Evolutionary conservation across 192 early-diverging fungal genomes (phyloP).

Genomic region (Rhizophagus prolifer): DNA sequence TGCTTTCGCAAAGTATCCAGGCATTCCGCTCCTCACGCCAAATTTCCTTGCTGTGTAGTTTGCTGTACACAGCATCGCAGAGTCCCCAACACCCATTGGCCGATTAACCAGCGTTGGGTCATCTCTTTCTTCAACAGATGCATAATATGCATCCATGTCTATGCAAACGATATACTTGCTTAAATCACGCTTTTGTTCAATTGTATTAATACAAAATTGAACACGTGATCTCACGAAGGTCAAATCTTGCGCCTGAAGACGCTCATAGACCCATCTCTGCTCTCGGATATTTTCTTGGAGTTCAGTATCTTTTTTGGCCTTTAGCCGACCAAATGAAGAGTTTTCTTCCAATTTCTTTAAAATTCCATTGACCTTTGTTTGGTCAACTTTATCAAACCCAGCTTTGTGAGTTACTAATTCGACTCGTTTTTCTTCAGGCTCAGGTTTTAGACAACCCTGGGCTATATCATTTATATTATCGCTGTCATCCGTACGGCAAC

Average conservation of each 20-base stretch:
- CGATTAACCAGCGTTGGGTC: conserved; percentile 55
- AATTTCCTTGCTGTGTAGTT: conserved; percentile 66
- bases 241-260: neutral
- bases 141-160: conserved; percentile 77
- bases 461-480: neutral
- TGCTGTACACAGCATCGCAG: conserved; percentile 59
- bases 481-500: neutral
- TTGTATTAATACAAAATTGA: conserved; percentile 35
- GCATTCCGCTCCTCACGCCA: conserved; percentile 71
- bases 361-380: conserved; percentile 53
- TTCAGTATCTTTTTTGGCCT: neutral
- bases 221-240: conserved; percentile 41
- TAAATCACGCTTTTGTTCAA: conserved; percentile 50
- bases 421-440: neutral
- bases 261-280: neutral
- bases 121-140: conserved; percentile 69
- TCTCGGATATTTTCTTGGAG: neutral
- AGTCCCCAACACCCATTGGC: conserved; percentile 64
- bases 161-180: conserved; percentile 58
- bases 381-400: conserved; percentile 46
- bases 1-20: conserved; percentile 56
- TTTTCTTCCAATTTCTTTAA: conserved; percentile 58
- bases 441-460: neutral
- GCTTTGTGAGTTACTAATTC: conserved; percentile 37
- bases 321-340: conserved; percentile 19